Percentiles rank a stretch among this genome's conserved stretches.
These are phyloP conservation scores for Termitomyces sp. DNA, from an alignment of 768 basidiomycete species.

Conservation along the genomic window DNA sequence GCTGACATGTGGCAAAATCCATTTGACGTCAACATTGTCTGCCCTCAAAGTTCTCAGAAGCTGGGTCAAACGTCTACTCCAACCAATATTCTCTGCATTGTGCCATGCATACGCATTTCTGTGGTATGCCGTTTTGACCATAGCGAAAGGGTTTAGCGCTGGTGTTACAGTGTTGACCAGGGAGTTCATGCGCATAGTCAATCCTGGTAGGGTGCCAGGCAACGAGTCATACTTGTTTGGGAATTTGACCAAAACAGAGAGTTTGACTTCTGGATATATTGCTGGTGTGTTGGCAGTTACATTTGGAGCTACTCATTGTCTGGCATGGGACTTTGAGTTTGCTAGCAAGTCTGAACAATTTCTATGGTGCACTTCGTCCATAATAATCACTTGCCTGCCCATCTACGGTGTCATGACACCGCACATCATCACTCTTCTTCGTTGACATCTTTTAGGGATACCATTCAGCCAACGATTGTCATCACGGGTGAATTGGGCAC, in stretches of 20 bases:
- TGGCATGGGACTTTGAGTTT: too few relatives aligned
- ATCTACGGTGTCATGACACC: too few relatives aligned
- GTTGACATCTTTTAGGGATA: too few relatives aligned
- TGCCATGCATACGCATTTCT: too few relatives aligned
- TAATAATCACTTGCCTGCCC: too few relatives aligned
- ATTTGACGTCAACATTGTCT: not conserved
- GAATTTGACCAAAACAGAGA: not conserved
- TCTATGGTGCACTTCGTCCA: too few relatives aligned
- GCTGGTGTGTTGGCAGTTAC: not conserved
- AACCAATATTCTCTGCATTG: not conserved
- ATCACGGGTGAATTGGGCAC: too few relatives aligned
- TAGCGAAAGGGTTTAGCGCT: not conserved
- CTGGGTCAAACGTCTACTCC: not conserved
- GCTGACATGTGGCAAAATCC: not conserved
- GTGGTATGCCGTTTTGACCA: not conserved
- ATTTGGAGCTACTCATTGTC: conserved; percentile 25
- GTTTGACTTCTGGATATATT: not conserved
- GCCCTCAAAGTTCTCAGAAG: too few relatives aligned
- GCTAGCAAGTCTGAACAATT: too few relatives aligned
- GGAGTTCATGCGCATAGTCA: not conserved
- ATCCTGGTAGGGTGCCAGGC: not conserved
- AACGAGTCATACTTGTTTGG: not conserved
- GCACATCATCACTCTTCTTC: too few relatives aligned
- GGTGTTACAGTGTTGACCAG: not conserved
- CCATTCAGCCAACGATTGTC: too few relatives aligned